Evolutionary conservation across 2,329 filamentous ascomycete species (phyloP).

Genomic region (Cercospora brassicicola): DNA sequence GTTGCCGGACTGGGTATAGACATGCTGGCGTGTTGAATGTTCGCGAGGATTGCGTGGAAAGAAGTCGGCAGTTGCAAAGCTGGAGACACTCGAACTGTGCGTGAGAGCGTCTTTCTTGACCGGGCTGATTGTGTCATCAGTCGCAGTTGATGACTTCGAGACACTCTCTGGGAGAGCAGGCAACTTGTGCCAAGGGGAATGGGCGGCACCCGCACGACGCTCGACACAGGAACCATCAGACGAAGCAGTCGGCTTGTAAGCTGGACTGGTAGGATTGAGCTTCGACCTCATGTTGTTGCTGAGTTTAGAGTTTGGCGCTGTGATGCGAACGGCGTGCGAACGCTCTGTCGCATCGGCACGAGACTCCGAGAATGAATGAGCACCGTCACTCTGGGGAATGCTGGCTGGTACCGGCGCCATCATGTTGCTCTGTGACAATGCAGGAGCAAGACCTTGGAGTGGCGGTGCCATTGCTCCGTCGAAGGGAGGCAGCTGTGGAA

Average conservation of each 20-base stretch:
- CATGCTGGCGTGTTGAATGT: slow-evolving; percentile 39
- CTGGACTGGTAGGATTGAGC: slow-evolving; percentile 43
- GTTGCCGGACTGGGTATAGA: slow-evolving; percentile 33
- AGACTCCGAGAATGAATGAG: slow-evolving; percentile 28
- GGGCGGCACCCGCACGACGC: slow-evolving; percentile 18
- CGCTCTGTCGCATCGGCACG: slow-evolving; percentile 25
- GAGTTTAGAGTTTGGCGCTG: slow-evolving; percentile 33
- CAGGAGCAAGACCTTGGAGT: slow-evolving; percentile 10
- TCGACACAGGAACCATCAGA: slow-evolving; percentile 4
- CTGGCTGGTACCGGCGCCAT: neutral
- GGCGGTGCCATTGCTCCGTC: slow-evolving; percentile 34
- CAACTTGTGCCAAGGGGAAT: slow-evolving; percentile 26
- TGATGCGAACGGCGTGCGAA: slow-evolving; percentile 40
- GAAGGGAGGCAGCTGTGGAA: slow-evolving; percentile 33
- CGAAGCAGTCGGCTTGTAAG: slow-evolving; percentile 37
- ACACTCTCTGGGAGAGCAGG: slow-evolving; percentile 11
- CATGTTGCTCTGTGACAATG: neutral
- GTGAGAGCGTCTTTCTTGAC: slow-evolving; percentile 29
- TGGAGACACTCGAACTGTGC: slow-evolving; percentile 40
- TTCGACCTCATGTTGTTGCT: slow-evolving; percentile 32
- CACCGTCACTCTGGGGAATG: slow-evolving; percentile 34
- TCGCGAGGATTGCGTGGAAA: slow-evolving; percentile 42
- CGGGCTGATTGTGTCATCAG: slow-evolving; percentile 30
- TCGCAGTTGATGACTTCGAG: slow-evolving; percentile 16
- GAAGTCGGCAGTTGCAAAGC: slow-evolving; percentile 43